Evolutionary conservation across 2,329 filamentous ascomycete genomes (phyloP).

Genomic region (Aspergillus sergii): DNA sequence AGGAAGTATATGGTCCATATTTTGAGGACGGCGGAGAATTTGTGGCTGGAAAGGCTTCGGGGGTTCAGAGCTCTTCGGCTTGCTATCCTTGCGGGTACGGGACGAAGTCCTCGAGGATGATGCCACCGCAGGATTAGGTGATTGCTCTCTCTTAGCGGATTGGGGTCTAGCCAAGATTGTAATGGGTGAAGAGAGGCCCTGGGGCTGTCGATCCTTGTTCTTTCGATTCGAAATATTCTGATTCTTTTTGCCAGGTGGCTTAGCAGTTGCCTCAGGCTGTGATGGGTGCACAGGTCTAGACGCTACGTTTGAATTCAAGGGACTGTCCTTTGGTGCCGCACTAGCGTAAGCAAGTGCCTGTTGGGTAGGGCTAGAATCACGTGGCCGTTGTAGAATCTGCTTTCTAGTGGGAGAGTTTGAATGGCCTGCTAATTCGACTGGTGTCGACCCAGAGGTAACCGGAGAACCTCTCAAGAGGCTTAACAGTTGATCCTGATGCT

Average conservation of each 20-base stretch:
- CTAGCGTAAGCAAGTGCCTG: conserved; percentile 17
- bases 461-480: conserved; percentile 35
- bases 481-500: conserved; percentile 42
- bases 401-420: conserved; percentile 39
- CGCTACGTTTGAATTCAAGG: conserved; percentile 41
- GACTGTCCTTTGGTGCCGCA: conserved; percentile 18
- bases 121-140: conserved; percentile 8
- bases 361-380: conserved; percentile 14
- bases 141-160: conserved; percentile 31
- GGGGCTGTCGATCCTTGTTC: conserved; percentile 24
- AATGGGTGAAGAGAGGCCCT: conserved; percentile 35
- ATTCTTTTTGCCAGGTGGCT: conserved; percentile 27
- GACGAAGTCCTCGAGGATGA: conserved; percentile 14
- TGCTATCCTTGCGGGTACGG: conserved; percentile 17
- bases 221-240: conserved; percentile 27
- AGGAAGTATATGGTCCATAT: conserved; percentile 33
- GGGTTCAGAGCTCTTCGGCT: conserved; percentile 34
- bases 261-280: conserved; percentile 39
- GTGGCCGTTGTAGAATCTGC: conserved; percentile 38
- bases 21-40: conserved; percentile 55
- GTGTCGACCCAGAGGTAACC: conserved; percentile 30
- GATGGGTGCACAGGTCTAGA: conserved; percentile 44
- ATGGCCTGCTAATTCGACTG: conserved; percentile 50
- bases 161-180: conserved; percentile 42
- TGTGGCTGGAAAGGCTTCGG: conserved; percentile 56